Base-by-base conservation (phyloP, 768 basidiomycete species). In the Coprinopsis marcescibilis region DNA sequence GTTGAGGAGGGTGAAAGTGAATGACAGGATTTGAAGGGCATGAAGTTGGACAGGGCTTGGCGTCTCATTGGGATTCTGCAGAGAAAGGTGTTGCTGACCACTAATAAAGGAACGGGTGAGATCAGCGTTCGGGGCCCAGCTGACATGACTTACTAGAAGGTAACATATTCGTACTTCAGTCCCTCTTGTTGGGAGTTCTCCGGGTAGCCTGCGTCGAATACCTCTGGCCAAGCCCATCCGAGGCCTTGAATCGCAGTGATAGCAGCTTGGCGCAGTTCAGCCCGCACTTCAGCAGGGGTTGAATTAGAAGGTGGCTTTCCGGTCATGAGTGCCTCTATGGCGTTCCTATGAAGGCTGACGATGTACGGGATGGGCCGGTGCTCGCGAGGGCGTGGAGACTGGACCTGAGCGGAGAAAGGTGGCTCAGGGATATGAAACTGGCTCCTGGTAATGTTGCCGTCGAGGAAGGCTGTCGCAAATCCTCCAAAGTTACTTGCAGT, bases 41-140 rank as follows among this genome's bases (percentile, higher is more conserved):
- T 85, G 84, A 11, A 65, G 53, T 58, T 89, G 86, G 33, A 69
- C 57, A n/a, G 75, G 63, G 24, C 78, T 81, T 2, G 85, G 83
- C 37, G 57, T 60, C 25, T 62, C 71, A 30, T 63, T 61, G 17
- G 73, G 66, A 12, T 72, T 69, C 2, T 54, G 50, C 21, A 87
- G 70, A 21, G 70, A 69, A 19, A 88, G 70, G 58, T 78, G 87
- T 1, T 69, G 58, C 43, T 76, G 65, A 4, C 71, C 73, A 25
- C 81, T 83, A n/a, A 8, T 32, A n/a, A 32, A 32, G 10, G n/a
- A 8, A 8, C n/a, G 8, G 30, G 10, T n/a, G 8, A n/a, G 24
- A 35, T 19, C 39, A 10, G n/a, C n/a, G n/a, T n/a, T n/a, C n/a
- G n/a, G n/a, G n/a, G n/a, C n/a, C n/a, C n/a, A 45, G 29, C 50